Evolutionary conservation across 2,329 filamentous ascomycete genomes (phyloP).

Genomic region (Orbilia ellipsospora): DNA sequence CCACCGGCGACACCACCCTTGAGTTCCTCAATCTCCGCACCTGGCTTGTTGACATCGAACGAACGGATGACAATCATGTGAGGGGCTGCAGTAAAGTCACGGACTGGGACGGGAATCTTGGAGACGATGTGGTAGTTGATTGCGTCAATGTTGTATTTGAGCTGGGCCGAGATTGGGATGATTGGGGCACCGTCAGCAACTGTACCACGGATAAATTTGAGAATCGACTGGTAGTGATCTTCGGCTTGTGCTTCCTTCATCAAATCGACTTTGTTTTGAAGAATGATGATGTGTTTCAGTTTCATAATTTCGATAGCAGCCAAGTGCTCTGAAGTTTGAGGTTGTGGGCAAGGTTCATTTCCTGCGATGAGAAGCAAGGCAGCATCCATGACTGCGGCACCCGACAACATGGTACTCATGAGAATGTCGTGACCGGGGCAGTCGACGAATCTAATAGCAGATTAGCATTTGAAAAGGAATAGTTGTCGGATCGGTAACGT

Average conservation of each 20-base stretch:
- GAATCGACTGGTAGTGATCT: constrained; percentile 94
- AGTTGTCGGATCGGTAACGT: constrained; percentile 64
- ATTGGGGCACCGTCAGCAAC: constrained; percentile 94
- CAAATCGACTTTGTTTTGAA: constrained; percentile 99
- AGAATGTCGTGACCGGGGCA: constrained; percentile 99
- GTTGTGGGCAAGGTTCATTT: constrained; percentile 98
- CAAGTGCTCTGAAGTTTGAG: constrained; percentile 97
- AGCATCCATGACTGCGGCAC: constrained; percentile 99
- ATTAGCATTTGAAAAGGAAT: not conserved
- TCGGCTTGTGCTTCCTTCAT: constrained; percentile 96
- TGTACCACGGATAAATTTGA: constrained; percentile 98
- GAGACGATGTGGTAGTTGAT: constrained; percentile 96
- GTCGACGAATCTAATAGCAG: constrained; percentile 80
- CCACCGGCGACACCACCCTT: constrained; percentile 99
- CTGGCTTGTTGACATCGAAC: constrained; percentile 99
- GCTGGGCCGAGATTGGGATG: constrained; percentile 95
- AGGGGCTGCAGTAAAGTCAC: constrained; percentile 90
- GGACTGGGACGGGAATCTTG: constrained; percentile 88
- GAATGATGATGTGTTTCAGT: constrained; percentile 98
- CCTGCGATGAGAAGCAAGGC: constrained; percentile 95
- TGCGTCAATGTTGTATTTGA: constrained; percentile 99
- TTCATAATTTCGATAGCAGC: constrained; percentile 99
- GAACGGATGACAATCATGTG: constrained; percentile 99
- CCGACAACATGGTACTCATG: constrained; percentile 99
- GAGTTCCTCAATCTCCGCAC: constrained; percentile 96